A percentile compares a stretch with the other conserved stretches of the same genome.
phyloP scores from a whole-genome alignment of 257 asterid species.

The Cynanchum wilfordii region DNA sequence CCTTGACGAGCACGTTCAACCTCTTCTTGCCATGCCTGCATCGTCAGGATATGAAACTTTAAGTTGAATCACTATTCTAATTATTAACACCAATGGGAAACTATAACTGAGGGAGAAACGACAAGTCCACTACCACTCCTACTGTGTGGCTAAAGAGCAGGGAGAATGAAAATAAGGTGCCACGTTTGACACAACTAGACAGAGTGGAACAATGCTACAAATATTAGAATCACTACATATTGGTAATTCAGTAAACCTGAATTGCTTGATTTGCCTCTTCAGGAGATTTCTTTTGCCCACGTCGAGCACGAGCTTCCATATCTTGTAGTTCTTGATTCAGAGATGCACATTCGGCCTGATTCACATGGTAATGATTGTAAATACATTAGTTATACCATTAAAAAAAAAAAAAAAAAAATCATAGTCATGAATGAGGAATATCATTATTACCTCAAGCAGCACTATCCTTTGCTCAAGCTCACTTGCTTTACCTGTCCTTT shows the following conservation, averaged over 20 bases:
- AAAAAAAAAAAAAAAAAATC: neutral
- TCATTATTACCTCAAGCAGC: slow-evolving; percentile 77
- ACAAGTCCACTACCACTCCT: neutral
- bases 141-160: neutral
- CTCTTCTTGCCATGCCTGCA: slow-evolving; percentile 99
- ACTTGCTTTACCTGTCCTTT: slow-evolving; percentile 80
- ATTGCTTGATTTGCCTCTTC: slow-evolving; percentile 90
- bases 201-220: neutral
- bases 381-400: neutral
- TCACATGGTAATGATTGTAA: slow-evolving; percentile 8
- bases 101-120: slow-evolving; percentile 2
- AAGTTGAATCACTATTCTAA: slow-evolving; percentile 24
- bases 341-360: slow-evolving; percentile 89
- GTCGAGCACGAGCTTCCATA: slow-evolving; percentile 91
- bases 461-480: slow-evolving; percentile 98
- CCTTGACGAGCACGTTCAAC: slow-evolving; percentile 96
- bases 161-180: neutral
- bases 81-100: neutral
- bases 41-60: slow-evolving; percentile 40
- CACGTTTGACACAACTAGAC: neutral
- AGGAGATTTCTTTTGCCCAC: slow-evolving; percentile 79
- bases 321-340: slow-evolving; percentile 96
- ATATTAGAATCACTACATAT: neutral
- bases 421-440: neutral
- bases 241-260: slow-evolving; percentile 53